Percentiles rank a stretch among this genome's conserved stretches.
Evolutionary conservation across 73 alveolate species (phyloP).

Genomic region (Paramecium biaurelia): DNA sequence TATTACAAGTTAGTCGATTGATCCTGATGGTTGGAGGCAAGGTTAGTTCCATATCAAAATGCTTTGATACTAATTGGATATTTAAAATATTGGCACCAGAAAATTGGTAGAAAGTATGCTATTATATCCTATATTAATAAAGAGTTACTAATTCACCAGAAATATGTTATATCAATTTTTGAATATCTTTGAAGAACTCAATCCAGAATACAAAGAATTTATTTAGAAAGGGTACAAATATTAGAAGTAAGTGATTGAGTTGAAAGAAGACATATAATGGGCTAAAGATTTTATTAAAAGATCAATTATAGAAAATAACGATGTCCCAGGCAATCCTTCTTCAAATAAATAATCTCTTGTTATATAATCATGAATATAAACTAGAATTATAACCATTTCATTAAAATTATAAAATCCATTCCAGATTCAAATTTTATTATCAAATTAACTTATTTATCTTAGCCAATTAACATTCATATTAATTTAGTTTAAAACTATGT

Average conservation of each 20-base stretch:
- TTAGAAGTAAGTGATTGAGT: not conserved
- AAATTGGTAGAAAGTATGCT: not conserved
- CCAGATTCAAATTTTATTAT: not conserved
- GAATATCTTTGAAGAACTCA: not conserved
- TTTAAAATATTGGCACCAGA: not conserved
- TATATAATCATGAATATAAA: not conserved
- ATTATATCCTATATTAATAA: not conserved
- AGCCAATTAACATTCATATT: not conserved
- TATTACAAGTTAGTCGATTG: not conserved
- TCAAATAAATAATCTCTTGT: not conserved
- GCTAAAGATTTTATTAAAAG: not conserved
- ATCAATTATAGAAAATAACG: not conserved
- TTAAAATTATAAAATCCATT: not conserved
- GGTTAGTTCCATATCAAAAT: not conserved
- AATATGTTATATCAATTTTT: not conserved
- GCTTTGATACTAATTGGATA: not conserved
- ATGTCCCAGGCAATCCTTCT: not conserved
- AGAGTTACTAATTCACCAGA: not conserved
- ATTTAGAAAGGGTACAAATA: not conserved
- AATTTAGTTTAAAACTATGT: not conserved
- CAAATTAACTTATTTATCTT: not conserved
- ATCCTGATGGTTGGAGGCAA: conserved; percentile 34
- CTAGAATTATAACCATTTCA: not conserved
- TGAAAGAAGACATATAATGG: not conserved
- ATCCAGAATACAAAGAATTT: not conserved